A percentile compares a stretch with the other conserved stretches of the same genome.
These are phyloP conservation scores for Diplodia scrobiculata DNA, from an alignment of 2,329 filamentous ascomycete genomes.

Conservation along the genomic window DNA sequence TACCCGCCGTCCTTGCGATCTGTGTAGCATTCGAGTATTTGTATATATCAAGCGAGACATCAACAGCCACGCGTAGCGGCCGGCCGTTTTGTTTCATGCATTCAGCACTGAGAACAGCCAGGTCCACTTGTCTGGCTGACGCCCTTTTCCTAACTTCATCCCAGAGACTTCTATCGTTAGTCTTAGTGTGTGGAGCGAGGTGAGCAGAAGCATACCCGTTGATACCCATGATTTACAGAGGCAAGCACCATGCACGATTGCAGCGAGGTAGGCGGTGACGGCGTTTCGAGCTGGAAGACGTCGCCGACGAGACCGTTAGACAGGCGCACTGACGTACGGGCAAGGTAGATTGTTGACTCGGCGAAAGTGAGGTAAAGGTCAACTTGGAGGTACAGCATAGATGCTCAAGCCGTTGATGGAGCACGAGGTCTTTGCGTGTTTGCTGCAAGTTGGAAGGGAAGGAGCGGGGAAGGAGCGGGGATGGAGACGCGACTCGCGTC, in stretches of 20 bases:
- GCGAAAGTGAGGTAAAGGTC: neutral
- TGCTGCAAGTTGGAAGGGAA: neutral
- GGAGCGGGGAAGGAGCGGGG: neutral
- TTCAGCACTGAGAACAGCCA: constrained; percentile 1
- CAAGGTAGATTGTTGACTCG: neutral
- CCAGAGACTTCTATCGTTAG: neutral
- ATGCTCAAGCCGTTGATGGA: too few species aligned
- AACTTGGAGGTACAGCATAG: neutral
- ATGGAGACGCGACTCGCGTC: neutral
- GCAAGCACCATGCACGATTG: too few species aligned
- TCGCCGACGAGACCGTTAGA: neutral
- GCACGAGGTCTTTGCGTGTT: too few species aligned
- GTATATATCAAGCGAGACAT: neutral
- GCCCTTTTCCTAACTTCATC: neutral
- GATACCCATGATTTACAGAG: neutral
- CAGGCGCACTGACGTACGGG: neutral
- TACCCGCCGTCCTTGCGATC: neutral
- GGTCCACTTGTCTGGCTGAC: neutral
- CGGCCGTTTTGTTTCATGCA: neutral
- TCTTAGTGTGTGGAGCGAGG: neutral
- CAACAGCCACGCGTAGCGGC: constrained; percentile 5
- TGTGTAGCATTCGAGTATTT: neutral
- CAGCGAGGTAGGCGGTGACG: neutral
- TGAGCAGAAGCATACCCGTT: neutral
- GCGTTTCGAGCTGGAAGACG: neutral